Evolutionary conservation across 805 yeast genomes (phyloP).

Genomic region (Cyberlindnera amylophila): DNA sequence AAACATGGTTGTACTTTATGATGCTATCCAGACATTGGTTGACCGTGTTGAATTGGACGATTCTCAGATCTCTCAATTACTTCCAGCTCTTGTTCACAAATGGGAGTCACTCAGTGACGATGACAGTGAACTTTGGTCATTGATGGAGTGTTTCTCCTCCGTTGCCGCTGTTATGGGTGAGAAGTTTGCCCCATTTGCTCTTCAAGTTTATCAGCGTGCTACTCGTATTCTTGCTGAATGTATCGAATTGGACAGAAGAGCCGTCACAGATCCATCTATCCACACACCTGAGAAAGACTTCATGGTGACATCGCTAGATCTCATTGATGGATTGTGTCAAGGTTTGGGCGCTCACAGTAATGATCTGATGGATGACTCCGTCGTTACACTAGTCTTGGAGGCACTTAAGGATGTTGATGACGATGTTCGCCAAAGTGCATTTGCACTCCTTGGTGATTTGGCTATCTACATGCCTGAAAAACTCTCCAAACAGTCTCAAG

Average conservation of each 20-base stretch:
- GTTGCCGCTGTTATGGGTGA: slow-evolving; percentile 87
- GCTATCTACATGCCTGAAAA: slow-evolving; percentile 48
- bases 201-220: slow-evolving; percentile 80
- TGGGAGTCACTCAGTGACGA: slow-evolving; percentile 77
- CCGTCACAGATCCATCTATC: slow-evolving; percentile 60
- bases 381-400: slow-evolving; percentile 60
- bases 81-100: slow-evolving; percentile 78
- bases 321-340: slow-evolving; percentile 89
- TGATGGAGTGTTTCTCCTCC: slow-evolving; percentile 87
- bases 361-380: slow-evolving; percentile 45
- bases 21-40: slow-evolving; percentile 85
- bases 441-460: slow-evolving; percentile 87
- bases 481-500: slow-evolving; percentile 39
- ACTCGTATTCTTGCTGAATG: slow-evolving; percentile 63
- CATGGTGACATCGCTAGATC: slow-evolving; percentile 81
- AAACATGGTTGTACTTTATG: slow-evolving; percentile 78
- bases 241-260: slow-evolving; percentile 60
- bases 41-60: slow-evolving; percentile 63
- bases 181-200: slow-evolving; percentile 82
- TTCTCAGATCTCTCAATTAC: slow-evolving; percentile 52
- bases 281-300: slow-evolving; percentile 88
- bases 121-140: slow-evolving; percentile 86
- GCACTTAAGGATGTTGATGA: slow-evolving; percentile 72
- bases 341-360: slow-evolving; percentile 68
- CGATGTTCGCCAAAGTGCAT: slow-evolving; percentile 92